These are phyloP conservation scores for Echeveria elegans DNA, from an alignment of 164 flowering plant genomes.

Conservation along the genomic window DNA sequence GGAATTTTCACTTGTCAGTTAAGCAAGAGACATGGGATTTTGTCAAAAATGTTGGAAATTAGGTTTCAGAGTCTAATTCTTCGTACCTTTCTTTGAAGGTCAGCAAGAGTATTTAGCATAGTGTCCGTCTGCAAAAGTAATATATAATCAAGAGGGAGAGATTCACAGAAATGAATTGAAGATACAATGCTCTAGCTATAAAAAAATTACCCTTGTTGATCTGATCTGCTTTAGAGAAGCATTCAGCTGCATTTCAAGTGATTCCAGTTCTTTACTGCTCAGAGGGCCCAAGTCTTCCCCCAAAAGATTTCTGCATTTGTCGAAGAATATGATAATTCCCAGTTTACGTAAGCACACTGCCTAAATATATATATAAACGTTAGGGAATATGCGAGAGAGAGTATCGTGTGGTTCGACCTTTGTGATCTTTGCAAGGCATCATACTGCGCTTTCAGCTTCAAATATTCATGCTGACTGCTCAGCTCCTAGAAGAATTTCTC, in stretches of 20 bases:
- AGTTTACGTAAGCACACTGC: background rate
- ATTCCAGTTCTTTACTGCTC: conserved; percentile 78
- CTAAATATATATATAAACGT: too few species aligned
- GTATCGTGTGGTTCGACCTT: conserved; percentile 29
- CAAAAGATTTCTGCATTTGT: conserved; percentile 54
- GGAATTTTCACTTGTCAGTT: background rate
- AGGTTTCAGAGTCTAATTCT: background rate
- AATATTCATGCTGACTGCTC: conserved; percentile 87
- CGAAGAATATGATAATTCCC: too few species aligned
- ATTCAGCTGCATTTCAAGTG: conserved; percentile 85
- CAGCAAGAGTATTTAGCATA: conserved; percentile 79
- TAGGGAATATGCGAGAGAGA: background rate
- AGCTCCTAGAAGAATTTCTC: conserved; percentile 41
- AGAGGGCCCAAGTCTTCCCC: conserved; percentile 93
- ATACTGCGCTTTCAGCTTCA: conserved; percentile 85
- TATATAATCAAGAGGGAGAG: background rate
- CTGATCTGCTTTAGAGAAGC: conserved; percentile 78
- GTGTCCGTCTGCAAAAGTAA: conserved; percentile 50
- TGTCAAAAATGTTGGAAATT: background rate
- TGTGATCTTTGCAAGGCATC: conserved; percentile 71
- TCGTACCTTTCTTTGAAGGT: conserved; percentile 71
- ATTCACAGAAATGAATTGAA: background rate
- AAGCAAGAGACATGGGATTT: background rate
- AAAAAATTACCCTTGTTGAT: conserved; percentile 32
- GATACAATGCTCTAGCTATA: too few species aligned